phyloP scores from a whole-genome alignment of 1,284 basidiomycete genomes.

The Fomitopsis pinicola region DNA sequence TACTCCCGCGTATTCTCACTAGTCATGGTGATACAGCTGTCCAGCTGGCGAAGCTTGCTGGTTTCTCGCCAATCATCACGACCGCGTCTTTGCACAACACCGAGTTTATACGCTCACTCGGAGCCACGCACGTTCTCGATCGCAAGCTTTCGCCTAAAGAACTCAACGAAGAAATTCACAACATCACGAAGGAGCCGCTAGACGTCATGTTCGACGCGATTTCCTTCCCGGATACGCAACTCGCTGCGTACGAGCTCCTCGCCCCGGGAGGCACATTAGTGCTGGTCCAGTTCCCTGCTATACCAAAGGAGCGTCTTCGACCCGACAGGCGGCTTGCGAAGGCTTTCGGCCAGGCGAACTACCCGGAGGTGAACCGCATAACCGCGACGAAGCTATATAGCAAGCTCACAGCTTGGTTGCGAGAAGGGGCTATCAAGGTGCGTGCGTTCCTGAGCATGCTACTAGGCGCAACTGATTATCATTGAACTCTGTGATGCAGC shows the following conservation, averaged over 20 bases:
- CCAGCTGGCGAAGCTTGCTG: constrained; percentile 49
- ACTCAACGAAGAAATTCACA: constrained; percentile 18
- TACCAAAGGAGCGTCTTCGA: neutral
- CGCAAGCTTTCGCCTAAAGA: constrained; percentile 26
- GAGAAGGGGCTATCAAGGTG: constrained; percentile 16
- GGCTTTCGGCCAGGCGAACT: constrained; percentile 7
- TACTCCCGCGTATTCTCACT: neutral
- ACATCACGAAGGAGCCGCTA: constrained; percentile 26
- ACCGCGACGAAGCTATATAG: constrained; percentile 8
- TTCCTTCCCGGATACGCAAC: constrained; percentile 11
- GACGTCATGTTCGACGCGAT: constrained; percentile 36
- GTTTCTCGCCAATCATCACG: constrained; percentile 50
- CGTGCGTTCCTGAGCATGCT: constrained; percentile 2
- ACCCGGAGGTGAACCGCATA: constrained; percentile 2
- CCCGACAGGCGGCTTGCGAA: constrained; percentile 7
- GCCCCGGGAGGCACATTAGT: constrained; percentile 22
- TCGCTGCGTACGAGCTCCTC: constrained; percentile 21
- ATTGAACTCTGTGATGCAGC: neutral
- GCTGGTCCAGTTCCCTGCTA: constrained; percentile 6
- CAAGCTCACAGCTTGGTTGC: constrained; percentile 10
- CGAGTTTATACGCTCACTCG: constrained; percentile 41
- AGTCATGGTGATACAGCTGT: constrained; percentile 31
- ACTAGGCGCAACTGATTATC: neutral
- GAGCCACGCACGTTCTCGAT: constrained; percentile 51
- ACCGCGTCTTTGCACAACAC: constrained; percentile 44